Conservation (phyloP, 805 yeast species). For the Cyberlindnera nakhonratchasimensis region DNA sequence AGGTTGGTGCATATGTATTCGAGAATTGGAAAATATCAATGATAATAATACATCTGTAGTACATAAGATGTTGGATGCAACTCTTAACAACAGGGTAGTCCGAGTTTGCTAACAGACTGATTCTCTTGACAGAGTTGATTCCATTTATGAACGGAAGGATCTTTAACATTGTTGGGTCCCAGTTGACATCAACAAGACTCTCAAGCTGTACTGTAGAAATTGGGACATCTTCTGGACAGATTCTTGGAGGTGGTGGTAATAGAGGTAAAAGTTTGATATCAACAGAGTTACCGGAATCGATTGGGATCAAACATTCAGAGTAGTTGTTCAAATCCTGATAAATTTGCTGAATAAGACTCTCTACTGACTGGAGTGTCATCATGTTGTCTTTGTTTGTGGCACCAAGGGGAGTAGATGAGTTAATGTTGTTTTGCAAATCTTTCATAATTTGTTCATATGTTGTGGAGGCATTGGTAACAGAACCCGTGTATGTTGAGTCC, state of each 20-base stretch:
- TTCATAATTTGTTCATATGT: slow-evolving; percentile 28
- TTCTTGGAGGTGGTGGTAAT: slow-evolving; percentile 71
- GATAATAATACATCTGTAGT: slow-evolving; percentile 80
- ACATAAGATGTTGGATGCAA: slow-evolving; percentile 87
- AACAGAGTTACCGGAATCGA: slow-evolving; percentile 83
- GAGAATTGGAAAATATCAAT: slow-evolving; percentile 87
- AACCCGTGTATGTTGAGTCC: slow-evolving; percentile 17
- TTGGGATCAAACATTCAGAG: slow-evolving; percentile 92
- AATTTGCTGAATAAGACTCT: slow-evolving; percentile 81
- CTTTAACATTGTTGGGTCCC: slow-evolving; percentile 96
- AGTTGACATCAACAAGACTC: slow-evolving; percentile 76
- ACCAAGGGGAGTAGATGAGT: slow-evolving; percentile 28
- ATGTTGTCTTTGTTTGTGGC: slow-evolving; percentile 20
- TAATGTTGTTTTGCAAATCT: slow-evolving; percentile 25
- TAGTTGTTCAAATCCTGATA: slow-evolving; percentile 92
- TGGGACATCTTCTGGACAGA: slow-evolving; percentile 85
- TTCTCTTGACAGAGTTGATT: slow-evolving; percentile 71
- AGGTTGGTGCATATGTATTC: slow-evolving; percentile 86
- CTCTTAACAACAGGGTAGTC: slow-evolving; percentile 75
- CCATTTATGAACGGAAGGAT: slow-evolving; percentile 88
- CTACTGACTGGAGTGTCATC: slow-evolving; percentile 46
- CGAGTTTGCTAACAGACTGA: slow-evolving; percentile 76
- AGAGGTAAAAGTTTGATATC: slow-evolving; percentile 93
- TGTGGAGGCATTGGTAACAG: slow-evolving; percentile 17
- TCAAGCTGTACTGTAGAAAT: slow-evolving; percentile 77